phyloP scores from a whole-genome alignment of 768 basidiomycete species.

The Tremella yokohamensis region DNA sequence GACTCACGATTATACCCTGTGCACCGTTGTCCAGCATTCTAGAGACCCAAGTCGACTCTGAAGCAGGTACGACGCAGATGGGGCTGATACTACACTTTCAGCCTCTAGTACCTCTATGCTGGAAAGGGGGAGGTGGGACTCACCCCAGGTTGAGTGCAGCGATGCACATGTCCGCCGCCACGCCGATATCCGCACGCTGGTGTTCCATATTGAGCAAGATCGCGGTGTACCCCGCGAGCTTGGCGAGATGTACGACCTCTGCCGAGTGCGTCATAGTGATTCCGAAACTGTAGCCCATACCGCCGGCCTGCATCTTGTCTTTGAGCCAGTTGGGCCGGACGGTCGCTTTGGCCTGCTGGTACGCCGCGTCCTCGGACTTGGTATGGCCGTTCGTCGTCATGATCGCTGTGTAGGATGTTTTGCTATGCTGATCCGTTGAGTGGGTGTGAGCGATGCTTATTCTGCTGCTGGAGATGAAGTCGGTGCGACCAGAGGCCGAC shows the following conservation, averaged over 20 bases:
- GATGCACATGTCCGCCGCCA: slow-evolving; percentile 1
- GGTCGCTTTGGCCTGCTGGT: neutral
- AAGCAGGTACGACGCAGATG: slow-evolving; percentile 5
- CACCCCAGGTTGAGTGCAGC: slow-evolving; percentile 3
- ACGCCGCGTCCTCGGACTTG: neutral
- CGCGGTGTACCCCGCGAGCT: slow-evolving; percentile 5
- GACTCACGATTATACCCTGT: slow-evolving; percentile 17
- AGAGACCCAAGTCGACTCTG: slow-evolving; percentile 15
- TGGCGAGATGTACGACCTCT: slow-evolving; percentile 7
- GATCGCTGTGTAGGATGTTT: neutral
- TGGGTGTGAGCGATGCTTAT: no score
- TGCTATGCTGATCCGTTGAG: no score
- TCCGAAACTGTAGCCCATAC: neutral
- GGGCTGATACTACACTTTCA: slow-evolving; percentile 11
- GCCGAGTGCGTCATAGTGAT: slow-evolving; percentile 3
- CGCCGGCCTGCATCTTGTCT: slow-evolving; percentile 5
- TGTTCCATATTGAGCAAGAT: slow-evolving; percentile 7
- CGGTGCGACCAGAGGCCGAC: no score
- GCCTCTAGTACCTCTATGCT: neutral
- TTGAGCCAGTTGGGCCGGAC: slow-evolving; percentile 8
- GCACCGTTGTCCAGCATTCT: slow-evolving; percentile 18
- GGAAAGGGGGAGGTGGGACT: neutral
- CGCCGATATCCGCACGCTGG: neutral
- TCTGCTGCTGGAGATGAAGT: no score
- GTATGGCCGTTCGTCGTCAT: neutral